Evolutionary conservation across 768 basidiomycete genomes (phyloP), one percentile per base, ranked within the genome.

Genomic region (Hydnum rufescens): DNA sequence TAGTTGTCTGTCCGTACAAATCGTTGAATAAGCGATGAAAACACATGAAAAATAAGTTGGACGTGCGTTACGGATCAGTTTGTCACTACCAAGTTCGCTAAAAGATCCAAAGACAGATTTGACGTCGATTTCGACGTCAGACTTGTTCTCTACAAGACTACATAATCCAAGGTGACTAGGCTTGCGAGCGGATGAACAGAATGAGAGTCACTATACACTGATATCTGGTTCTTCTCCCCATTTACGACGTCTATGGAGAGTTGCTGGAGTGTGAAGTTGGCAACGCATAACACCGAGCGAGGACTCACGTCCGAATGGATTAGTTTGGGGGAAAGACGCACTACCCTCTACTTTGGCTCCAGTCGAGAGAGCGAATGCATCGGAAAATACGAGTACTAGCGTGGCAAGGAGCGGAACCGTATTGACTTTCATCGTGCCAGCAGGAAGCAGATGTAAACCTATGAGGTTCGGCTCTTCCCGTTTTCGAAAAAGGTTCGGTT

Each of bases 281-380:
- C 13, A 13, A 39, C 22, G 36, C 13, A 22, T 13, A 13, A 39
- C 36, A 39, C 13, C 36, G 13, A n/a, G n/a, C n/a, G n/a, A n/a
- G 36, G 49, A 73, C 83, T 57, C 64, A 85, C 84, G 81, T 59
- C 77, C 79, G 59, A 86, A 84, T 1, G 76, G 72, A 60, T 87
- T 86, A 48, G 69, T 68, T 57, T 83, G 79, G 16, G 77, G 74
- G 63, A 85, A 87, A 4, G 71, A 67, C 53, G 77, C 77, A 56
- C 64, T 57, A 8, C 70, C 65, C 36, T 64, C 51, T 53, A 86
- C 66, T 61, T 77, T 13, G 36, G 36, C 22, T 22, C 22, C 22
- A 13, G 36, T 39, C 13, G 36, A 39, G n/a, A n/a, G n/a, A n/a
- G n/a, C n/a, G n/a, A n/a, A n/a, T n/a, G n/a, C n/a, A n/a, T n/a